These are phyloP conservation scores for Hyaloperonospora arabidopsidis DNA, from an alignment of 352 stramenopile genomes.

Conservation along the genomic window DNA sequence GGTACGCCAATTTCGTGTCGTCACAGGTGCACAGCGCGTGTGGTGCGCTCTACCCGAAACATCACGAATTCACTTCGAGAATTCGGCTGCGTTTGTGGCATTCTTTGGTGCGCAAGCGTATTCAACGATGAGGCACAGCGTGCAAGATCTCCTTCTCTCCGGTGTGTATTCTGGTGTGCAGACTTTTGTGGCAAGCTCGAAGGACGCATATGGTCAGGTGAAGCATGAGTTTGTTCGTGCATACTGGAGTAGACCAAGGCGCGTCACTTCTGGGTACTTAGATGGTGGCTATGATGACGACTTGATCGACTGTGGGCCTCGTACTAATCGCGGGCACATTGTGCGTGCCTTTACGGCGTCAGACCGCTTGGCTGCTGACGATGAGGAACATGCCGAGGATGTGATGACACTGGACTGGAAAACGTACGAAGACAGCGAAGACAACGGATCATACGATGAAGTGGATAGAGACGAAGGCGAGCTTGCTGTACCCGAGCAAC, in stretches of 20 bases:
- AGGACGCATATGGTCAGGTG: slow-evolving; percentile 36
- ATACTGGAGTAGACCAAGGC: slow-evolving; percentile 31
- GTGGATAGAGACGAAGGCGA: slow-evolving; percentile 19
- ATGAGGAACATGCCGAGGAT: slow-evolving; percentile 27
- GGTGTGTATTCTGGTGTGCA: slow-evolving; percentile 39
- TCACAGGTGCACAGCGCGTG: slow-evolving; percentile 33
- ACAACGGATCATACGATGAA: slow-evolving; percentile 11
- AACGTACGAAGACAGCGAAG: slow-evolving; percentile 25
- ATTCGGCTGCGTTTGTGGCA: slow-evolving; percentile 36
- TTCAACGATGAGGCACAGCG: slow-evolving; percentile 28
- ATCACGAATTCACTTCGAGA: slow-evolving; percentile 34
- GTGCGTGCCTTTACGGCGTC: slow-evolving; percentile 41
- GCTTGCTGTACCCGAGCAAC: slow-evolving; percentile 40
- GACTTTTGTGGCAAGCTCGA: slow-evolving; percentile 31
- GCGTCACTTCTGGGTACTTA: slow-evolving; percentile 9
- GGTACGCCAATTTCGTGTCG: slow-evolving; percentile 36
- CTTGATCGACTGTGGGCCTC: slow-evolving; percentile 36
- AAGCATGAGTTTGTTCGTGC: slow-evolving; percentile 50
- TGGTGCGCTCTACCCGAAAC: slow-evolving; percentile 40
- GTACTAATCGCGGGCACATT: slow-evolving; percentile 40
- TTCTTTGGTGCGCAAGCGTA: slow-evolving; percentile 44
- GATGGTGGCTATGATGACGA: slow-evolving; percentile 34
- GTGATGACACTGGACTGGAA: slow-evolving; percentile 31
- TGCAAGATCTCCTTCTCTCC: slow-evolving; percentile 29
- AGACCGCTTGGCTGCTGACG: slow-evolving; percentile 23